Conservation (phyloP, 176 grass and related monocot species). For the Alloteropsis semialata region DNA sequence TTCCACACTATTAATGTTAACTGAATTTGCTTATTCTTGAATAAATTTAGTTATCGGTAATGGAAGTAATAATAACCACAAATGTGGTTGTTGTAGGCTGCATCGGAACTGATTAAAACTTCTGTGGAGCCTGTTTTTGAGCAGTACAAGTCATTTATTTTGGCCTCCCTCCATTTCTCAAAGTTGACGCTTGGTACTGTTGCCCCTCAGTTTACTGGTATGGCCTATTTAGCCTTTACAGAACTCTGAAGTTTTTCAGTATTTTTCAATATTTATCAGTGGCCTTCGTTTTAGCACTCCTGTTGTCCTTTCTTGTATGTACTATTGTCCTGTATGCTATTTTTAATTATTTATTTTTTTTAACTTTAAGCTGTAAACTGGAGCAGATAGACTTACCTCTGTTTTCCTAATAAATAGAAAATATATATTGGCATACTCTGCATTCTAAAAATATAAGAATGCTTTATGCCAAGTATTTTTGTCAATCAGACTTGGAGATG, state of each 20-base stretch:
- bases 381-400: background rate
- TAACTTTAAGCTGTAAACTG: background rate
- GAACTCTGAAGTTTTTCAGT: background rate
- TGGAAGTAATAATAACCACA: conserved; percentile 18
- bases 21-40: conserved; percentile 7
- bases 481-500: background rate
- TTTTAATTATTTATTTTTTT: background rate
- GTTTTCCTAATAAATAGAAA: background rate
- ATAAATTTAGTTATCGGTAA: conserved; percentile 35
- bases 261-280: conserved; percentile 6
- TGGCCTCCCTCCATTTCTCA: conserved; percentile 87
- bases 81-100: conserved; percentile 66
- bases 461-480: background rate
- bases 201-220: conserved; percentile 97
- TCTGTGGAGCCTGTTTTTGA: conserved; percentile 94
- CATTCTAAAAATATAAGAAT: background rate
- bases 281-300: conserved; percentile 4
- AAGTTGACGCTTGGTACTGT: conserved; percentile 98
- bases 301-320: background rate
- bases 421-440: background rate
- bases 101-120: conserved; percentile 91
- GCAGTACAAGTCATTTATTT: conserved; percentile 88
- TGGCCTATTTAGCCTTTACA: background rate
- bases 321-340: background rate
- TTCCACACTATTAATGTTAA: conserved; percentile 11